A percentile compares a stretch with the other conserved stretches of the same genome.
Conservation (phyloP, 495 filamentous ascomycete genomes). For the Umbilicaria muhlenbergii region DNA sequence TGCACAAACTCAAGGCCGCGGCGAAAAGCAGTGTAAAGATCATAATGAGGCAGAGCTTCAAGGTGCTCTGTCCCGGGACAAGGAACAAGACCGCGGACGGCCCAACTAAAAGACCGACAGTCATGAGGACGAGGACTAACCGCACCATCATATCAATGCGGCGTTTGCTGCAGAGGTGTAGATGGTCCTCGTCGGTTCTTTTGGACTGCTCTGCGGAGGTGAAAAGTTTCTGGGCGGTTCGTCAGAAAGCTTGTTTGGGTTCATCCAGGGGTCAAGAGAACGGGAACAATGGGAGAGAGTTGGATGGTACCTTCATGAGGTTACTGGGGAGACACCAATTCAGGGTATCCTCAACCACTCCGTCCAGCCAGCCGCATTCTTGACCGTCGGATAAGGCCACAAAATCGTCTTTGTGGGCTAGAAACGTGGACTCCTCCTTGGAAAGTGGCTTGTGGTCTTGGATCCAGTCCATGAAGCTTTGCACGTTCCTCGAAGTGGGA, state of each 20-base stretch:
- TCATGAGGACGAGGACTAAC: slow-evolving; percentile 15
- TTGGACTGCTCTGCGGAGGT: slow-evolving; percentile 9
- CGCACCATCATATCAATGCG: slow-evolving; percentile 18
- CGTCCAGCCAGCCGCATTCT: slow-evolving; percentile 23
- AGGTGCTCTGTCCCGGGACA: slow-evolving; percentile 1
- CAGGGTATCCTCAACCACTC: slow-evolving; percentile 17
- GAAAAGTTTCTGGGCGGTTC: slow-evolving; percentile 2
- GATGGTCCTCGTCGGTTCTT: slow-evolving; percentile 12
- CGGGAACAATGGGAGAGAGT: neutral
- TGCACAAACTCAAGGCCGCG: slow-evolving; percentile 17
- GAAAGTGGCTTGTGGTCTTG: slow-evolving; percentile 10
- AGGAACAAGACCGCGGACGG: slow-evolving; percentile 16
- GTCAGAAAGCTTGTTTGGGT: too few relatives aligned
- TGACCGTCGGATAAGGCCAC: slow-evolving; percentile 20
- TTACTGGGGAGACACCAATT: slow-evolving; percentile 5
- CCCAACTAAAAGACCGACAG: slow-evolving; percentile 13
- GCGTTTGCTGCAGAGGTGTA: slow-evolving; percentile 15
- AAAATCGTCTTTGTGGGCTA: slow-evolving; percentile 20
- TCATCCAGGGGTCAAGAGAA: neutral
- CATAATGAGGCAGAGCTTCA: slow-evolving; percentile 18
- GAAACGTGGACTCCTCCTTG: slow-evolving; percentile 11
- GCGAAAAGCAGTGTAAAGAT: slow-evolving; percentile 20
- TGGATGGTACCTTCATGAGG: slow-evolving; percentile 4
- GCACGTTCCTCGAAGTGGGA: slow-evolving; percentile 12
- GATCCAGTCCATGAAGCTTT: slow-evolving; percentile 18